These are phyloP conservation scores for Cladorrhinum samala DNA, from an alignment of 495 filamentous ascomycete genomes.

Conservation along the genomic window DNA sequence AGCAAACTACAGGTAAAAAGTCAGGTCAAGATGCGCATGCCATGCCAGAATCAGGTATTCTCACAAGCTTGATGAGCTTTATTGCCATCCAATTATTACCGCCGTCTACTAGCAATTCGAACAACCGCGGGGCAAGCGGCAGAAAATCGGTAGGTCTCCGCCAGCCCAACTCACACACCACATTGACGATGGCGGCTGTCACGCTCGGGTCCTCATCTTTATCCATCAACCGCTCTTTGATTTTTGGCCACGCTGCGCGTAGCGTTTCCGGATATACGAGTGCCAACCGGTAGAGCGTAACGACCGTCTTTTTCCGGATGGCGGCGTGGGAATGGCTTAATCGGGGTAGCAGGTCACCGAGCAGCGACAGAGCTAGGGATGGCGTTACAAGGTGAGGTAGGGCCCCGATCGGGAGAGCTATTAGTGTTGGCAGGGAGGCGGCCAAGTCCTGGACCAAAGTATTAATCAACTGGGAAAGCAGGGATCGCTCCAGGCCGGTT, in stretches of 20 bases:
- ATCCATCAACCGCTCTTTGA: constrained; percentile 90
- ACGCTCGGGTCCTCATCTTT: constrained; percentile 86
- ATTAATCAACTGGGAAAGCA: constrained; percentile 8
- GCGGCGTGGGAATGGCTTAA: constrained; percentile 75
- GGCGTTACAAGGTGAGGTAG: constrained; percentile 89
- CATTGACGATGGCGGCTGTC: constrained; percentile 90
- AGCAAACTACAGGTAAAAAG: constrained; percentile 66
- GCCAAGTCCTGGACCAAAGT: constrained; percentile 61
- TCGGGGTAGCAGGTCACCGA: constrained; percentile 79
- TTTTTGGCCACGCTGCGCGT: constrained; percentile 88
- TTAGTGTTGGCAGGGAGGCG: constrained; percentile 63
- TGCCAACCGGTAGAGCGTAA: constrained; percentile 85
- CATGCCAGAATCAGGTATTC: constrained; percentile 18
- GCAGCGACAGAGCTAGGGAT: constrained; percentile 79
- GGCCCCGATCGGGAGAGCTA: constrained; percentile 77
- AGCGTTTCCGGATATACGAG: constrained; percentile 92
- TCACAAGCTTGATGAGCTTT: constrained; percentile 92
- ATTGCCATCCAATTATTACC: constrained; percentile 99
- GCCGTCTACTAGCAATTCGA: constrained; percentile 84
- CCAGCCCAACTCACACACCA: constrained; percentile 94
- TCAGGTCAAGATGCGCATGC: constrained; percentile 13
- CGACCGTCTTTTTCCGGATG: constrained; percentile 90
- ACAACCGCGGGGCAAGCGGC: constrained; percentile 82
- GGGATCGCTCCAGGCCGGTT: neutral
- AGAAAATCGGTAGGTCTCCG: constrained; percentile 89